Evolutionary conservation across 371 early-diverging fungal genomes (phyloP).

Genomic region (Mucor lusitanicus): DNA sequence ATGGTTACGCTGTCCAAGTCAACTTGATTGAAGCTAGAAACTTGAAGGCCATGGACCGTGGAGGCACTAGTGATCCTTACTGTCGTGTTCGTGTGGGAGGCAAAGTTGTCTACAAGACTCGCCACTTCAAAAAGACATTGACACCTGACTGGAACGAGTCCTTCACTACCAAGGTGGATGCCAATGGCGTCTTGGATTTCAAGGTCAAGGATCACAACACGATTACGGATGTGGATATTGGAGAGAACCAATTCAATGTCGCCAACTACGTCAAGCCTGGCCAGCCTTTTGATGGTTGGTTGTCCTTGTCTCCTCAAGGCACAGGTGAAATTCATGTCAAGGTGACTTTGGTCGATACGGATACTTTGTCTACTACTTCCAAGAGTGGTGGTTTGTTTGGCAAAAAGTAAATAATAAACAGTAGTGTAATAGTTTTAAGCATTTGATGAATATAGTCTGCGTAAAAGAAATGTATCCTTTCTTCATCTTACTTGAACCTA

Average conservation of each 20-base stretch:
- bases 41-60: conserved; percentile 60
- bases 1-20: conserved; percentile 42
- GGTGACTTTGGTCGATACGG: conserved; percentile 12
- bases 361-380: conserved; percentile 6
- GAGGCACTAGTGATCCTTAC: conserved; percentile 66
- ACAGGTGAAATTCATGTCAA: conserved; percentile 50
- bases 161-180: conserved; percentile 31
- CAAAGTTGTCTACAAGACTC: conserved; percentile 75
- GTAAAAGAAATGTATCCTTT: too few relatives aligned
- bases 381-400: conserved; percentile 17
- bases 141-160: conserved; percentile 68
- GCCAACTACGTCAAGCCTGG: conserved; percentile 45
- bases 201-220: conserved; percentile 73
- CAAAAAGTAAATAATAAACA: conserved; percentile 9
- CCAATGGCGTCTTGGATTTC: conserved; percentile 50
- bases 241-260: conserved; percentile 57
- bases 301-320: conserved; percentile 41
- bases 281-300: conserved; percentile 47
- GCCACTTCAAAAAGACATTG: conserved; percentile 75
- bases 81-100: conserved; percentile 58
- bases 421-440: neutral
- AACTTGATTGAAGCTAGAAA: conserved; percentile 57
- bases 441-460: too few relatives aligned
- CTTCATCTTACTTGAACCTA: too few relatives aligned
- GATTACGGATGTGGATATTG: conserved; percentile 69